phyloP scores from a whole-genome alignment of 805 yeast genomes.

The Candida caryicola region DNA sequence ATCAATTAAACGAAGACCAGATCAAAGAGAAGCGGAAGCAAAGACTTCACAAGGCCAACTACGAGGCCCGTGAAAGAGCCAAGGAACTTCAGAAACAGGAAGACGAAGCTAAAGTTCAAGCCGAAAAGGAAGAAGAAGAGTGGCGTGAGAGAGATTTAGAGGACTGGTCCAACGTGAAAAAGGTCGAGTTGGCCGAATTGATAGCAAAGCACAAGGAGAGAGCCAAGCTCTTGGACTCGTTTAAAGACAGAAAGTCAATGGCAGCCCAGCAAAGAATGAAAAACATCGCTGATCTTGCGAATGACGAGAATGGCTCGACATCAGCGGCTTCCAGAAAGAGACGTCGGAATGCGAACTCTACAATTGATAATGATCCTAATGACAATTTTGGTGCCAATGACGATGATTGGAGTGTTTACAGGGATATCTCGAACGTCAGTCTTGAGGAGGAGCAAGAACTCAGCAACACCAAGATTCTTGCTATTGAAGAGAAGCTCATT shows the following conservation, averaged over 20 bases:
- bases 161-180: slow-evolving; percentile 76
- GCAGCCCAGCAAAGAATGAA: slow-evolving; percentile 94
- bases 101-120: slow-evolving; percentile 55
- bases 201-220: slow-evolving; percentile 65
- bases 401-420: slow-evolving; percentile 90
- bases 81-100: slow-evolving; percentile 74
- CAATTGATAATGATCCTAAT: slow-evolving; percentile 85
- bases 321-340: slow-evolving; percentile 48
- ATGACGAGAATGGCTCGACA: slow-evolving; percentile 54
- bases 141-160: slow-evolving; percentile 74
- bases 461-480: slow-evolving; percentile 56
- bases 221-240: slow-evolving; percentile 66
- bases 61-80: slow-evolving; percentile 82
- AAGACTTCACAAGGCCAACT: slow-evolving; percentile 75
- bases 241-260: slow-evolving; percentile 83
- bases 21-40: slow-evolving; percentile 86
- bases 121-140: slow-evolving; percentile 61
- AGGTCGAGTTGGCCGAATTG: slow-evolving; percentile 57
- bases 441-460: slow-evolving; percentile 81
- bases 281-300: slow-evolving; percentile 80
- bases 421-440: slow-evolving; percentile 72
- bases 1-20: slow-evolving; percentile 72
- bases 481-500: slow-evolving; percentile 70
- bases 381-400: slow-evolving; percentile 95
- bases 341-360: slow-evolving; percentile 46